Percentiles rank a stretch among this genome's conserved stretches.
These are phyloP conservation scores for Paecilomyces formosus DNA, from an alignment of 2,329 filamentous ascomycete species.

Conservation along the genomic window DNA sequence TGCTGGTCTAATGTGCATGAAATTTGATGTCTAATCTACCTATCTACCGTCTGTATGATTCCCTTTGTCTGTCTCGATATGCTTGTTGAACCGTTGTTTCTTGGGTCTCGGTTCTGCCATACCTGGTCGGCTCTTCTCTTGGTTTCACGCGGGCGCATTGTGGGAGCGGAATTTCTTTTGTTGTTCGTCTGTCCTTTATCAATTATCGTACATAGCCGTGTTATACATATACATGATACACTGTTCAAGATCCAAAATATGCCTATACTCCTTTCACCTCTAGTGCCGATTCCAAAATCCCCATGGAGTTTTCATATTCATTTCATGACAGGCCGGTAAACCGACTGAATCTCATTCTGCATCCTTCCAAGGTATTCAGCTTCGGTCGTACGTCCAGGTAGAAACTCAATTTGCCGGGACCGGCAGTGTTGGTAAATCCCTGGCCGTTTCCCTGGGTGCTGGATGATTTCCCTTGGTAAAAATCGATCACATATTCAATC, in stretches of 20 bases:
- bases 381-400: conserved; percentile 60
- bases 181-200: background rate
- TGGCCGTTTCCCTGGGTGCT: conserved; percentile 16
- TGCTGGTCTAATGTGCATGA: conserved; percentile 9
- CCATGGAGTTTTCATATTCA: background rate
- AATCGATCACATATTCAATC: conserved; percentile 96
- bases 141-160: background rate
- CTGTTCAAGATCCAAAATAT: conserved; percentile 1
- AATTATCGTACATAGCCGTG: conserved; percentile 28
- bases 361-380: conserved; percentile 55
- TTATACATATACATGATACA: conserved; percentile 21
- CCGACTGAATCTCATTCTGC: conserved; percentile 47
- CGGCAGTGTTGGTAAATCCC: conserved; percentile 23
- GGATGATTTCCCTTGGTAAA: conserved; percentile 67
- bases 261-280: conserved; percentile 20
- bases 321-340: conserved; percentile 38
- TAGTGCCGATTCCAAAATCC: conserved; percentile 9
- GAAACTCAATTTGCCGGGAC: conserved; percentile 48
- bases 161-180: background rate
- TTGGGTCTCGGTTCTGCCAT: background rate
- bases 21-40: background rate
- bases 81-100: background rate
- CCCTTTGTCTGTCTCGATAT: background rate
- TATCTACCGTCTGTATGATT: conserved; percentile 1
- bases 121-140: background rate